Conservation (phyloP, 495 filamentous ascomycete species). For the Mytilinidion resinicola region DNA sequence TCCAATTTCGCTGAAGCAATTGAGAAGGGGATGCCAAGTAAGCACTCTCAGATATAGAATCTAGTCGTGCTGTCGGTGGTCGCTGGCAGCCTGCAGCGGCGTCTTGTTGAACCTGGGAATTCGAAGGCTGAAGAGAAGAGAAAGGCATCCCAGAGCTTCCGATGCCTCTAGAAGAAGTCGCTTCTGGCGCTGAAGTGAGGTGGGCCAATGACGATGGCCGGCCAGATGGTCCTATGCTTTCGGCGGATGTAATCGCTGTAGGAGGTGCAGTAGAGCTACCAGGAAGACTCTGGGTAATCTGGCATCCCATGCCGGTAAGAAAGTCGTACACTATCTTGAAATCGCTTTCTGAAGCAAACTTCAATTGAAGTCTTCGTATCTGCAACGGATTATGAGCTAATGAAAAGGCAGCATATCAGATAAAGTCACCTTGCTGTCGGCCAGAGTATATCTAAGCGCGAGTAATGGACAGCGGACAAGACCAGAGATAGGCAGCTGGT, state of each 20-base stretch:
- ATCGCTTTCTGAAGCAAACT: conserved; percentile 35
- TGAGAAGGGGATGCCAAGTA: too few relatives aligned
- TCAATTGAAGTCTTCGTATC: conserved; percentile 44
- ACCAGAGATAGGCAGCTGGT: conserved; percentile 26
- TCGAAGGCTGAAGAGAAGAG: too few relatives aligned
- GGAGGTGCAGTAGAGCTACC: neutral
- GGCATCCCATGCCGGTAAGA: conserved; percentile 33
- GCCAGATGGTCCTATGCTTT: neutral
- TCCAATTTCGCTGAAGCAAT: too few relatives aligned
- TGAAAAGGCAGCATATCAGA: neutral
- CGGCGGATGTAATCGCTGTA: neutral
- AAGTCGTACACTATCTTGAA: conserved; percentile 32
- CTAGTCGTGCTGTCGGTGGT: too few relatives aligned
- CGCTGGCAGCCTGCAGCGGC: too few relatives aligned
- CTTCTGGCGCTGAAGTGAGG: neutral
- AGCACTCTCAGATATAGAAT: too few relatives aligned
- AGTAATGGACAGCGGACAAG: conserved; percentile 20
- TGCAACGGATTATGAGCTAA: conserved; percentile 14
- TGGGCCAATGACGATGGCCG: neutral
- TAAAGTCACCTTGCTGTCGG: conserved; percentile 18
- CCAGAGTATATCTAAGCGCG: conserved; percentile 23
- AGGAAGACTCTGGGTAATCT: conserved; percentile 18
- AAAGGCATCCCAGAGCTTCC: too few relatives aligned
- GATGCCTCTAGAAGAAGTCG: too few relatives aligned
- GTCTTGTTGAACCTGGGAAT: too few relatives aligned